Conservation (phyloP, 352 stramenopile species). For the Lagenidium sp. region DNA sequence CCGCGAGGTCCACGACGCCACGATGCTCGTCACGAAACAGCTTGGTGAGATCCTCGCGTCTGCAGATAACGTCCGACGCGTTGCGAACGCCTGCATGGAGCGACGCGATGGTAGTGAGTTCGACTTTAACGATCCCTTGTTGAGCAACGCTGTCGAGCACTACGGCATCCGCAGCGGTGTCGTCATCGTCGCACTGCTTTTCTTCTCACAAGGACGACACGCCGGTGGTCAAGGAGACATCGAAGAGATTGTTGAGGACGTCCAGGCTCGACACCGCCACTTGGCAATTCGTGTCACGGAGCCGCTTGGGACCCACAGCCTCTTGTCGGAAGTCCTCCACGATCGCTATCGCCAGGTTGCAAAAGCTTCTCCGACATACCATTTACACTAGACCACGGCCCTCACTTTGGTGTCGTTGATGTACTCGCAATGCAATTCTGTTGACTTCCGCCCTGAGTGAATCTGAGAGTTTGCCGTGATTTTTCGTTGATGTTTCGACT, state of each 20-base stretch:
- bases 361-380: not conserved
- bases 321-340: constrained; percentile 54
- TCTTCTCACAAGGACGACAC: constrained; percentile 68
- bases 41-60: constrained; percentile 23
- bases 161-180: constrained; percentile 51
- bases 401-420: too few species aligned
- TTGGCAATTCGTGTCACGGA: constrained; percentile 56
- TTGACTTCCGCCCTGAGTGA: constrained; percentile 43
- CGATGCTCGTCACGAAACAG: constrained; percentile 46
- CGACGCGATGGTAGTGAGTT: constrained; percentile 52
- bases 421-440: constrained; percentile 42
- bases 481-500: constrained; percentile 39
- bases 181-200: constrained; percentile 64
- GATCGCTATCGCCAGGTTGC: constrained; percentile 45
- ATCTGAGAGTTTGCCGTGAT: constrained; percentile 41
- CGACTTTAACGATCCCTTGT: constrained; percentile 79
- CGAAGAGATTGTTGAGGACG: constrained; percentile 49
- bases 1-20: constrained; percentile 54
- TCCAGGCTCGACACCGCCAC: constrained; percentile 27
- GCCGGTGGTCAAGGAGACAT: constrained; percentile 71
- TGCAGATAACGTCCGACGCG: constrained; percentile 21
- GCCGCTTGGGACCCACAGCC: constrained; percentile 47
- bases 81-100: constrained; percentile 71
- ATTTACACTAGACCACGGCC: constrained; percentile 2
- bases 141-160: constrained; percentile 47